phyloP scores from a whole-genome alignment of 1,284 basidiomycete genomes.

The Moesziomyces globuligerus region DNA sequence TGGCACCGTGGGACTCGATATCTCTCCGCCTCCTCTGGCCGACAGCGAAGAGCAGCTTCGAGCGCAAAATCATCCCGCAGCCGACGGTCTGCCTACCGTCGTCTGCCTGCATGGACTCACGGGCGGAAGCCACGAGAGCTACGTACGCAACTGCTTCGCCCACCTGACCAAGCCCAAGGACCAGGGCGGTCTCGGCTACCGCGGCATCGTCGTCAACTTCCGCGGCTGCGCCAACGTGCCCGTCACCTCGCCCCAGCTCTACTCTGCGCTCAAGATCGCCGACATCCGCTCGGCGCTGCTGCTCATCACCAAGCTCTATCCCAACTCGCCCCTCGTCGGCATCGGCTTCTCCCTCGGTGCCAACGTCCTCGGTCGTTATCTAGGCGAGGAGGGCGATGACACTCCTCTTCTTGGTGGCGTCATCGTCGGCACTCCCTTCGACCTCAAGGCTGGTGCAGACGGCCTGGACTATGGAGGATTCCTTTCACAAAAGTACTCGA shows the following conservation, averaged over 20 bases:
- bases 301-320: slow-evolving; percentile 79
- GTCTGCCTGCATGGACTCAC: slow-evolving; percentile 64
- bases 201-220: slow-evolving; percentile 69
- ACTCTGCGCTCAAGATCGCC: slow-evolving; percentile 81
- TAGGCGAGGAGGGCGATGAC: slow-evolving; percentile 83
- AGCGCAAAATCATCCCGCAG: slow-evolving; percentile 10
- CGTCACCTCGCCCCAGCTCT: slow-evolving; percentile 77
- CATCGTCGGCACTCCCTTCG: slow-evolving; percentile 84
- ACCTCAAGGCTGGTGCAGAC: slow-evolving; percentile 72
- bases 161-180: slow-evolving; percentile 54
- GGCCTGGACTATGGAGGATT: slow-evolving; percentile 71
- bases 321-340: slow-evolving; percentile 82
- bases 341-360: slow-evolving; percentile 94
- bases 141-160: slow-evolving; percentile 60
- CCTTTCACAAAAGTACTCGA: slow-evolving; percentile 80
- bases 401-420: slow-evolving; percentile 78
- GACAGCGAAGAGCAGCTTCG: slow-evolving; percentile 29
- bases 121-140: slow-evolving; percentile 63
- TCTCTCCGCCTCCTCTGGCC: slow-evolving; percentile 49
- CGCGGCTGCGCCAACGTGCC: slow-evolving; percentile 92
- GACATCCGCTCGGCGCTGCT: slow-evolving; percentile 84
- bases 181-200: slow-evolving; percentile 73
- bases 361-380: slow-evolving; percentile 88
- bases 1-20: slow-evolving; percentile 61
- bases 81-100: slow-evolving; percentile 52